Conservation (phyloP, 1,284 basidiomycete species). For the Austroboletus sp. region DNA sequence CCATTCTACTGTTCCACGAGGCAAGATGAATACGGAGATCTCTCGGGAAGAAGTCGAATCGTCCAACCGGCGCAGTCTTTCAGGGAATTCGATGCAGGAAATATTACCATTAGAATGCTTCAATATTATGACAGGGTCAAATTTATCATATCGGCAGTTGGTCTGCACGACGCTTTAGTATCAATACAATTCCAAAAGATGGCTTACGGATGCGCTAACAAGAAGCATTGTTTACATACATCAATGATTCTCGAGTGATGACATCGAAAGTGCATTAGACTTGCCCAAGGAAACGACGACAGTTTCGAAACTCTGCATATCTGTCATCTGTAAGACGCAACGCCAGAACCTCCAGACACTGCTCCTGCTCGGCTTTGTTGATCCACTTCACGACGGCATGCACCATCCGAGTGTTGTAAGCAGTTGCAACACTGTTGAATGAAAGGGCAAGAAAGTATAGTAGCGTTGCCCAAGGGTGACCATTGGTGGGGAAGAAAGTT, state of each 20-base stretch:
- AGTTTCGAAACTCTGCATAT: too few relatives aligned
- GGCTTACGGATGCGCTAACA: conserved; percentile 35
- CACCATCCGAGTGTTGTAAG: conserved; percentile 48
- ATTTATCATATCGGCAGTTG: background rate
- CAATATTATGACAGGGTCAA: background rate
- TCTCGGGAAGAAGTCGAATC: conserved; percentile 14
- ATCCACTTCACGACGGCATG: conserved; percentile 35
- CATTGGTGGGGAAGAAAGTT: too few relatives aligned
- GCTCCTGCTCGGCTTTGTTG: conserved; percentile 27
- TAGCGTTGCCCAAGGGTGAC: too few relatives aligned
- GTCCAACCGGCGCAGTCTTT: conserved; percentile 14
- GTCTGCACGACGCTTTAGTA: background rate
- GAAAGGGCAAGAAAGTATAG: conserved; percentile 37
- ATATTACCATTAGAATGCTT: background rate
- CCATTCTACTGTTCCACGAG: conserved; percentile 12
- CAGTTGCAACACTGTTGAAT: conserved; percentile 33
- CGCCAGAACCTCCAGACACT: conserved; percentile 36
- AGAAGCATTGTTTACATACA: conserved; percentile 39
- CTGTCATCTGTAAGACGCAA: too few relatives aligned
- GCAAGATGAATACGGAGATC: conserved; percentile 10
- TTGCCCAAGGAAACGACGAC: conserved; percentile 7
- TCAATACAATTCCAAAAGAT: background rate
- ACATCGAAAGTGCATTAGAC: conserved; percentile 13
- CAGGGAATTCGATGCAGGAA: conserved; percentile 2
- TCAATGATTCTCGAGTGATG: conserved; percentile 43